A percentile compares a stretch with the other conserved stretches of the same genome.
phyloP scores from a whole-genome alignment of 2,329 filamentous ascomycete species.

The Didymella sp. region DNA sequence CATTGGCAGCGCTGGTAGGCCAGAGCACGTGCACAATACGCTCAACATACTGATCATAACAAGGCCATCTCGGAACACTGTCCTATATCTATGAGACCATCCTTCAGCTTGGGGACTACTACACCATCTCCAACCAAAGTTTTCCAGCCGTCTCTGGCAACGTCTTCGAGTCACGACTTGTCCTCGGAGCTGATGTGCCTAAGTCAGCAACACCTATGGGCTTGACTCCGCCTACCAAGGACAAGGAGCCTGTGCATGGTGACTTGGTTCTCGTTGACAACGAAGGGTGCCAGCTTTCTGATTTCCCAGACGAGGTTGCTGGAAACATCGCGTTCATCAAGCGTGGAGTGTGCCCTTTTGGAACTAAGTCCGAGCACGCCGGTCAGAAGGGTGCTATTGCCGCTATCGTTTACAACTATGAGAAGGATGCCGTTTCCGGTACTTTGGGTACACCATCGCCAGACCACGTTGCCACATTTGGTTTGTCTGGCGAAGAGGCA shows the following conservation, averaged over 20 bases:
- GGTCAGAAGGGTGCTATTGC: constrained; percentile 74
- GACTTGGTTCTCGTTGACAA: constrained; percentile 45
- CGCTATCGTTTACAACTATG: constrained; percentile 78
- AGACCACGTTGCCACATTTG: constrained; percentile 72
- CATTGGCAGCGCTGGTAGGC: constrained; percentile 46
- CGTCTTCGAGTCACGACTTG: constrained; percentile 48
- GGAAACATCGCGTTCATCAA: constrained; percentile 75
- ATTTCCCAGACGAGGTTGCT: constrained; percentile 67
- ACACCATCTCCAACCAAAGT: constrained; percentile 48
- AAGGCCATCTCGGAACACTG: constrained; percentile 45
- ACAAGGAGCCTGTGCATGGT: constrained; percentile 48
- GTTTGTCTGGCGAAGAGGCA: constrained; percentile 68
- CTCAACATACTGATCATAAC: constrained; percentile 18
- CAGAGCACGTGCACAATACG: constrained; percentile 21
- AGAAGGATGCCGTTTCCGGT: constrained; percentile 65
- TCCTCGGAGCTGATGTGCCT: constrained; percentile 44
- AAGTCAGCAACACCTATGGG: constrained; percentile 47
- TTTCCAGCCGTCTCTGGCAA: constrained; percentile 48
- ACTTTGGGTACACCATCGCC: constrained; percentile 70
- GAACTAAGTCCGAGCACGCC: constrained; percentile 72
- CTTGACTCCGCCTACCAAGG: constrained; percentile 46
- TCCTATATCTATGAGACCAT: constrained; percentile 51
- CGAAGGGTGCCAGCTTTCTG: constrained; percentile 50
- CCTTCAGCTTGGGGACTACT: constrained; percentile 50
- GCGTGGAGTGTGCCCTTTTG: constrained; percentile 76